Evolutionary conservation across 805 yeast species (phyloP).

Genomic region (Teunomyces pallodes): DNA sequence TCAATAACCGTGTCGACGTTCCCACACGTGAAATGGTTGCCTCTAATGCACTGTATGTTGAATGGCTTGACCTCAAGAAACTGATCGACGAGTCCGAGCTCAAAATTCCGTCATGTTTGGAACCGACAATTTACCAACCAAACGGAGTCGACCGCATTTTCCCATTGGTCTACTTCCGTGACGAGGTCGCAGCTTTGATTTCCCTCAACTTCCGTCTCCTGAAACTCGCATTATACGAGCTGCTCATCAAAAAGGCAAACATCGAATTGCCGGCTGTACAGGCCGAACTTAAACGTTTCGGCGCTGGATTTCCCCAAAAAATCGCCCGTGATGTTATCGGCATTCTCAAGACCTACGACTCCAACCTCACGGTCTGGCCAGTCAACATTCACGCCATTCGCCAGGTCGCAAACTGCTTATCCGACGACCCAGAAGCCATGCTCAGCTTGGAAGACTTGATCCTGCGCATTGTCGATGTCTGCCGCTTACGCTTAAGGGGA

Average conservation of each 20-base stretch:
- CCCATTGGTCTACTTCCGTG: constrained; percentile 34
- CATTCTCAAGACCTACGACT: constrained; percentile 36
- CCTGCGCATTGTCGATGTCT: constrained; percentile 13
- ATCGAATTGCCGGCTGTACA: constrained; percentile 12
- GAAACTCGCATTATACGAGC: constrained; percentile 28
- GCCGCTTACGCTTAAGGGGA: constrained; percentile 10
- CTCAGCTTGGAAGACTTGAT: constrained; percentile 19
- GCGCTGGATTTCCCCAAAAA: constrained; percentile 22
- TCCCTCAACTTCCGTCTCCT: constrained; percentile 30
- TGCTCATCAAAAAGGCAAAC: constrained; percentile 20
- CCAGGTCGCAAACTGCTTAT: constrained; percentile 22
- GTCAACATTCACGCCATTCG: constrained; percentile 33
- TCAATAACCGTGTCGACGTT: constrained; percentile 23
- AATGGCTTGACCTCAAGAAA: constrained; percentile 28
- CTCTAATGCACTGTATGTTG: constrained; percentile 18
- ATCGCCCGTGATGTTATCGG: constrained; percentile 38
- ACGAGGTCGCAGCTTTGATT: constrained; percentile 33
- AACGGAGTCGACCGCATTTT: constrained; percentile 19
- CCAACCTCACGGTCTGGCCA: constrained; percentile 33
- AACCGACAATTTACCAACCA: constrained; percentile 33
- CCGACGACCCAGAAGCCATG: constrained; percentile 18
- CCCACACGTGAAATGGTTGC: constrained; percentile 24
- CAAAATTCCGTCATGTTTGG: constrained; percentile 26
- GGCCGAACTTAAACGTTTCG: constrained; percentile 21
- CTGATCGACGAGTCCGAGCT: constrained; percentile 28